Base-by-base conservation (phyloP, 1,139 yeast species). In the Hyphopichia buzzinii region DNA sequence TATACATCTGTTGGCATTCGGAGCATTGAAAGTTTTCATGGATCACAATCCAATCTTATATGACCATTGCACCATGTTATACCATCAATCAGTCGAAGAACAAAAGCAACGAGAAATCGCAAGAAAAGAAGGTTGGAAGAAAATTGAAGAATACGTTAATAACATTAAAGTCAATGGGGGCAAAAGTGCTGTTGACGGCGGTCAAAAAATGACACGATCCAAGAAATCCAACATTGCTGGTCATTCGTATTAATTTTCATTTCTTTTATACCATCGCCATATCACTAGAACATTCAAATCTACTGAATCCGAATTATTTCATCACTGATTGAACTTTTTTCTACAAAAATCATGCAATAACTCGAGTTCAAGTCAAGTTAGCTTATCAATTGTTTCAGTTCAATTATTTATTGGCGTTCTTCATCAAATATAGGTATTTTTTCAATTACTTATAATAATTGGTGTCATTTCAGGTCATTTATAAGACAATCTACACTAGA, bases 31-130 rank as follows among this genome's bases (percentile, higher is more conserved):
- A 58, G 85, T 88, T 41, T 90, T 94, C 53, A 81, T 90, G 85
- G 97, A 92, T 54, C 86, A 94, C 39, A 90, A 89, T 57, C 95
- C 96, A 12, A 81, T 84, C 8, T 70, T 92, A 30, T 94, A 88
- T 59, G 97, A 90, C 56, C 94, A 89, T 55, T 92, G 97, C 57
- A 85, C 95, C 15, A 77, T 87, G 54, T 67, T 88, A 48, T 90
- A 90, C 60, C 84, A 88, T 51, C 88, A 83, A 56, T 78, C 81
- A 29, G 67, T 82, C 44, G 83, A 79, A 48, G 86, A 82, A 44
- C 84, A 79, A 50, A 73, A 72, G 45, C 74, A 74, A 40, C 68
- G 83, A 46, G 86, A 79, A 56, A 62, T 62, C 30, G 73, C 81
- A 32, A 72, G 92, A 48, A 76, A 75, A 46, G 84, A 81, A 49